Evolutionary conservation across 495 filamentous ascomycete species (phyloP), one percentile per base, ranked within the genome.

Genomic region (Daldinia decipiens): DNA sequence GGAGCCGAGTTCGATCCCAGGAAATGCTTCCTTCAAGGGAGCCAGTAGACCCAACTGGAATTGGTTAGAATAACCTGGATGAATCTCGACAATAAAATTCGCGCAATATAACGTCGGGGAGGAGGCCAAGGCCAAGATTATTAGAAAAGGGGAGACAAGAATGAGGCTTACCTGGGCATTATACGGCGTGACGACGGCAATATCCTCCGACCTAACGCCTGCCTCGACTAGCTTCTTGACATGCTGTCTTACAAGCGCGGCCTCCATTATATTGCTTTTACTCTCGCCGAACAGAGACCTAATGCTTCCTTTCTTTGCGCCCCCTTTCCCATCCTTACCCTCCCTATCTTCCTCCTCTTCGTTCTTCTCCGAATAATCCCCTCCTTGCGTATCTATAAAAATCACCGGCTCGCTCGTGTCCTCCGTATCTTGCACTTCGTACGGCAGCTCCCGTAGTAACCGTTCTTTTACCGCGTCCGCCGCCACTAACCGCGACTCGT

Each of bases 301-400:
- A 5, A 84, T 76, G 47, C 78, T 79, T 17, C 76, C 77, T 66
- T 79, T 78, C 27, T 69, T 69, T 66, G 77, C 31, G 7, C 81
- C 26, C 74, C 80, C 50, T 79, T 79, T 54, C 82, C 50, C 24
- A 34, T 52, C 32, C 38, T 47, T 45, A 31, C 57, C 51, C 54
- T 53, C 67, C 40, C 27, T 59, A 38, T 72, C 65, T 8, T 72
- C 73, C 31, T 76, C 67, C 15, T 75, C 73, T 26, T 75, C 74
- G 40, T 80, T 76, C 45, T 80, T 79, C 77, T 70, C 84, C 77
- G 89, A 89, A 73, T 93, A 98, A 73, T 96, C 92, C 4, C 93
- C 94, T 29, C 95, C 95, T 80, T 98, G 96, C 0, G 95, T 99
- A 72, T 99, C 95, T 79, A 90, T 95, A 82, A 98, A 98, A 5